Base-by-base conservation (phyloP, 2,329 filamentous ascomycete genomes). In the Fusarium temperatum region DNA sequence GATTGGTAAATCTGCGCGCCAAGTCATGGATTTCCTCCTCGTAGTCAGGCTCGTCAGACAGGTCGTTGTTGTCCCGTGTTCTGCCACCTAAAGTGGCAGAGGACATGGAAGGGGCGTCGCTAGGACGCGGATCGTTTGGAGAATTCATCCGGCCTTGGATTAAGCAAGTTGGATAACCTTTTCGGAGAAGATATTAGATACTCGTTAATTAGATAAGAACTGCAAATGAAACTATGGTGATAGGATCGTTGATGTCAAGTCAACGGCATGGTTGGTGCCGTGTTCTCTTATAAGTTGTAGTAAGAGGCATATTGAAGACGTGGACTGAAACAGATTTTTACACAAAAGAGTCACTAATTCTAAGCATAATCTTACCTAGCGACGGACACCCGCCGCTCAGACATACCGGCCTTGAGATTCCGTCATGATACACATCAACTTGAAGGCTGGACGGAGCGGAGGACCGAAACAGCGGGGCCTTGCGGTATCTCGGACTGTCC, bases 1-100 rank as follows among this genome's bases (percentile, higher is more conserved):
- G 62, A 13, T 50, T 70, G 1, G 73, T 76, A 18, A 70, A 42
- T 15, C 73, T 53, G 6, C 73, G 53, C 4, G 73, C 73, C 14
- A 75, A 50, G 14, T 73, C 44, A 6, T 71, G 60, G 7, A 75
- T 70, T 5, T 63, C 66, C 3, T 24, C 36, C 8, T 63, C 56
- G 2, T 68, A 63, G 1, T 63, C 42, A 13, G 41, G 20, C 11
- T 35, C 48, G 8, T 28, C 51, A 5, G 48, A 41, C 0, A 13
- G 6, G 22, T 58, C 48, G 20, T 64, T 58, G 2, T 57, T 58
- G 2, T 57, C 47, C 26, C 42, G 60, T 1, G 39, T 15, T 13
- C 51, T 53, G 10, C 73, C 59, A 18, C 57, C 39, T 3, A 68
- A 44, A 0, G 66, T 68, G 7, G 26, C 54, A 10, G 64, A 68